These are phyloP conservation scores for Jasminum sambac DNA, from an alignment of 257 asterid genomes.

Conservation along the genomic window DNA sequence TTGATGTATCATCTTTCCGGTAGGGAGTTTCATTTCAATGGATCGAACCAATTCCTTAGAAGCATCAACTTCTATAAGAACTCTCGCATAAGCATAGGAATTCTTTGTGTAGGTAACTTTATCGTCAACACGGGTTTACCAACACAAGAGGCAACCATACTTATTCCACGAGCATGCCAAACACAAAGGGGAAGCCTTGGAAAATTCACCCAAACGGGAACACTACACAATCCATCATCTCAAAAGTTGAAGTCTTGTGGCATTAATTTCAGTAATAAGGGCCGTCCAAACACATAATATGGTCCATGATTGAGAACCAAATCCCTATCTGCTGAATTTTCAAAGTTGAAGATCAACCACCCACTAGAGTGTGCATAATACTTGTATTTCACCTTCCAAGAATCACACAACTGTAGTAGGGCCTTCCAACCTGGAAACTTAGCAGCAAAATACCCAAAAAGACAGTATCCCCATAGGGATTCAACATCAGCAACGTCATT, in stretches of 20 bases:
- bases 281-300: not conserved
- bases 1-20: not conserved
- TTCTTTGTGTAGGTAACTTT: not conserved
- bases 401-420: not conserved
- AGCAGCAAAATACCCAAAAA: not conserved
- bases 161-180: not conserved
- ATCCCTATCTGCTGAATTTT: not conserved
- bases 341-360: not conserved
- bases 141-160: not conserved
- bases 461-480: not conserved
- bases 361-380: not conserved
- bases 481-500: not conserved
- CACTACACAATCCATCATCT: not conserved
- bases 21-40: not conserved
- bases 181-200: not conserved
- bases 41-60: not conserved
- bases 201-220: not conserved
- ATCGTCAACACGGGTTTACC: not conserved
- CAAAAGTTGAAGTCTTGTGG: not conserved
- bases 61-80: not conserved
- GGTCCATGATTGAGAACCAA: not conserved
- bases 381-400: not conserved
- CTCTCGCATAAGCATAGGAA: not conserved
- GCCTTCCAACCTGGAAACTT: not conserved
- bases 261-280: not conserved